Conservation (phyloP, 306 rosid species). For the Quillaja saponaria region DNA sequence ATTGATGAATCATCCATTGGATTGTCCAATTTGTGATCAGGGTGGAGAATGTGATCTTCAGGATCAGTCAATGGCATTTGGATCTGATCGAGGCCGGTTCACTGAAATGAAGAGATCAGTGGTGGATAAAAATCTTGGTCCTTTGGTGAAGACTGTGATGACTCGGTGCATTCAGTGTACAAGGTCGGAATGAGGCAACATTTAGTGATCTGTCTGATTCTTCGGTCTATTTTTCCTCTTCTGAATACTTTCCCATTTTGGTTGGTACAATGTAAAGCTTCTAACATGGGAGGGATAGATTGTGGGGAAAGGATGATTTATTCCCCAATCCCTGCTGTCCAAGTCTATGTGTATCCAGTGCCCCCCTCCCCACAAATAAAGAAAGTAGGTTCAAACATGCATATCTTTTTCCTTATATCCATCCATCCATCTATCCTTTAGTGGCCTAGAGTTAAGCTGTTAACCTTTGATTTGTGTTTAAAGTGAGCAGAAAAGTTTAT, state of each 20-base stretch:
- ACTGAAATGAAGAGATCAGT: conserved; percentile 96
- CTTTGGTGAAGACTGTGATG: conserved; percentile 98
- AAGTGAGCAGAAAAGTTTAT: conserved; percentile 18
- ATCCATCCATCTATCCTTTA: conserved; percentile 5
- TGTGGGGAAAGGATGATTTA: too few species aligned
- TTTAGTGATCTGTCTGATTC: neutral
- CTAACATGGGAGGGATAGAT: too few species aligned
- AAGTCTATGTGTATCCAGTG: too few species aligned
- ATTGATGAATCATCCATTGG: conserved; percentile 98
- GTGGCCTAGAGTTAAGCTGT: conserved; percentile 8
- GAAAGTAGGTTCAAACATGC: too few species aligned
- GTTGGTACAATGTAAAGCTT: too few species aligned
- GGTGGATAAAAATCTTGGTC: conserved; percentile 98
- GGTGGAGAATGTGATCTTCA: conserved; percentile 99
- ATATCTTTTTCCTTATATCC: too few species aligned
- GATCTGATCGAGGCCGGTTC: conserved; percentile 97
- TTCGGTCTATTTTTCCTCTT: too few species aligned
- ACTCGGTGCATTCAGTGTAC: conserved; percentile 98
- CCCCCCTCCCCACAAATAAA: too few species aligned
- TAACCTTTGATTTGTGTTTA: conserved; percentile 18
- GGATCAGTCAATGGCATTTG: conserved; percentile 99
- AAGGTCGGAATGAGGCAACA: conserved; percentile 48
- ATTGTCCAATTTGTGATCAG: conserved; percentile 99
- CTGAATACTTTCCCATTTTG: too few species aligned
- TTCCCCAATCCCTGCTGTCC: too few species aligned